Evolutionary conservation across 106 monocot genomes (phyloP), one percentile per base, ranked within the genome.

Genomic region (Dendrobium officinale): DNA sequence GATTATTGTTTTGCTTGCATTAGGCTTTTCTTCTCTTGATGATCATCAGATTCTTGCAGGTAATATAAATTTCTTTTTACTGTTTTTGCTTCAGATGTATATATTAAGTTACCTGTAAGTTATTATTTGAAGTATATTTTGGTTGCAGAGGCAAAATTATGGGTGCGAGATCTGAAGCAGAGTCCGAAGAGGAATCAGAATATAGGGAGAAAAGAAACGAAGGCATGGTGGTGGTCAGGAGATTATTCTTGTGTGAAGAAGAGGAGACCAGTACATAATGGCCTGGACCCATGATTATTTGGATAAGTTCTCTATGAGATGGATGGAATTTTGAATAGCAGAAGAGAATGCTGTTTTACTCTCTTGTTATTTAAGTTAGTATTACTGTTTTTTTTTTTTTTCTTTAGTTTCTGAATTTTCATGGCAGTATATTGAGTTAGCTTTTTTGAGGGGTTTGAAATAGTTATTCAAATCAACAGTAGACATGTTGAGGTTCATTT

Each of bases 201-300:
- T 10, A 72, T 47, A 22, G 58, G 73, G 2, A 22, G 59, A 78
- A 78, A 75, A 73, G 54, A 72, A 70, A 59, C 29, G 80, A 78
- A 22, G 70, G 72, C 24, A 24, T 64, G 83, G 83, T 87, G 80
- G 83, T 81, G 72, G 84, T 61, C 72, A 7, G 61, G 40, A 55
- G 87, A 87, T 45, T 87, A 87, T 17, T 73, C 87, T 5, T 18
- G 42, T 0, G 87, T 73, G 18, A 73, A 81, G 49, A 77, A 54
- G 42, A 72, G 81, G 29, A 59, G 68, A 42, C 87, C 81, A 4
- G 74, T 78, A 24, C 80, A 87, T 66, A 87, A 87, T 68, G 67
- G 84, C 6, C 73, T 87, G 20, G 56, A 81, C 67, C 87, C 87
- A 43, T 87, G 81, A 81, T 64, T 17, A 11, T 55, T 26, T 26